Percentiles rank a stretch among this genome's conserved stretches.
phyloP scores from a whole-genome alignment of 2,329 filamentous ascomycete species.

The Penicillium brasilianum region DNA sequence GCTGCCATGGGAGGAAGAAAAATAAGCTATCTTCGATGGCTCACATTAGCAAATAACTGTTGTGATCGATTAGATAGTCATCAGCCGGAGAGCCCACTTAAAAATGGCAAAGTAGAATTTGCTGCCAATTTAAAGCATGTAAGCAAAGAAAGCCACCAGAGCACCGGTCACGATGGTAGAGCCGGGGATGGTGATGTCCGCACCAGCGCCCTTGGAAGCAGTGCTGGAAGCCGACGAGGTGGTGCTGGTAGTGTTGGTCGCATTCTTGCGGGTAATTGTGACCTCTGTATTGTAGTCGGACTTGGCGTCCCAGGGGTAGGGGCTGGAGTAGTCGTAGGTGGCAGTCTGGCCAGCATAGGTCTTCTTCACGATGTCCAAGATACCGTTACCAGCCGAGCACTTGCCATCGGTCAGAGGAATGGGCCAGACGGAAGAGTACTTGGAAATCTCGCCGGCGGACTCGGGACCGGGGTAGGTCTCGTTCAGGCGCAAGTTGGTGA shows the following conservation, averaged over 20 bases:
- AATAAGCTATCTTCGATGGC: background rate
- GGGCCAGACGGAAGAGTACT: constrained; percentile 37
- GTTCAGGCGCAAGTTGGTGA: constrained; percentile 57
- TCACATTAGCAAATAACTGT: background rate
- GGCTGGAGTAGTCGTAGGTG: constrained; percentile 43
- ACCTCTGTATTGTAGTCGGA: constrained; percentile 33
- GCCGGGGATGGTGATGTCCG: constrained; percentile 16
- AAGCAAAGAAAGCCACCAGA: constrained; percentile 23
- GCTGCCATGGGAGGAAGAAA: background rate
- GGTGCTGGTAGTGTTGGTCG: constrained; percentile 5
- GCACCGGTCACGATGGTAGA: constrained; percentile 20
- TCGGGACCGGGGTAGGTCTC: constrained; percentile 58
- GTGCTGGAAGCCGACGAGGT: constrained; percentile 21
- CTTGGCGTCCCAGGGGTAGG: constrained; percentile 29
- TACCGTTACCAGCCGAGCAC: constrained; percentile 44
- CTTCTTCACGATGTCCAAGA: constrained; percentile 39
- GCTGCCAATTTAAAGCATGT: constrained; percentile 20
- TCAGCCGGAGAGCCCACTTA: background rate
- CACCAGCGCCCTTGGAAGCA: constrained; percentile 18
- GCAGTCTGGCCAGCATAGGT: constrained; percentile 34
- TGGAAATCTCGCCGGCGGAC: constrained; percentile 32
- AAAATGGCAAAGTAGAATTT: background rate
- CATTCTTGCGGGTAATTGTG: constrained; percentile 32
- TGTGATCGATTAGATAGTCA: background rate
- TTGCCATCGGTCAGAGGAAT: constrained; percentile 37